These are phyloP conservation scores for Leccinum pseudoinsigne DNA, from an alignment of 1,284 basidiomycete genomes.

Conservation along the genomic window DNA sequence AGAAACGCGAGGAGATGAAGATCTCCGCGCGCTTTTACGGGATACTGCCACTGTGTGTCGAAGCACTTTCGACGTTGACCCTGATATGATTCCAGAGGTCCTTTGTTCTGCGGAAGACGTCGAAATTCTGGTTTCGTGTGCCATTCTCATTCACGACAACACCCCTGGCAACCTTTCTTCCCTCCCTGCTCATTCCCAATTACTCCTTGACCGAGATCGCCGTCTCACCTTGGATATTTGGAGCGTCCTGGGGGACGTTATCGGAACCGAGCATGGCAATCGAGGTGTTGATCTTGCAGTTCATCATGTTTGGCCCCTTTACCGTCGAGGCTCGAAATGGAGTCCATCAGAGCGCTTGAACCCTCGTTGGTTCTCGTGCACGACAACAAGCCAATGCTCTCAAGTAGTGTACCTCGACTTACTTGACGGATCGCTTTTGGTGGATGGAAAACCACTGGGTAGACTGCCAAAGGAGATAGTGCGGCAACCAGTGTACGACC, in stretches of 20 bases:
- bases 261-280: constrained; percentile 9
- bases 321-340: constrained; percentile 37
- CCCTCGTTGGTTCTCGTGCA: constrained; percentile 39
- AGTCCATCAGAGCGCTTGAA: constrained; percentile 21
- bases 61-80: constrained; percentile 41
- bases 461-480: constrained; percentile 38
- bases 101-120: constrained; percentile 30
- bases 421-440: constrained; percentile 41
- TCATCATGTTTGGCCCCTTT: constrained; percentile 37
- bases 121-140: constrained; percentile 35
- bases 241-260: neutral
- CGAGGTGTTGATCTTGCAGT: constrained; percentile 39
- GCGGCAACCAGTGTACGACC: constrained; percentile 33
- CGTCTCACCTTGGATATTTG: constrained; percentile 27
- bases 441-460: constrained; percentile 42
- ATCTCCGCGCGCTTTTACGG: constrained; percentile 30
- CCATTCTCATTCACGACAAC: constrained; percentile 36
- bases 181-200: constrained; percentile 10
- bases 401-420: constrained; percentile 41
- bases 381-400: constrained; percentile 13
- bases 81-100: constrained; percentile 17
- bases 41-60: constrained; percentile 41
- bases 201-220: constrained; percentile 29
- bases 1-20: constrained; percentile 18
- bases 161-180: constrained; percentile 14